A percentile compares a stretch with the other conserved stretches of the same genome.
These are phyloP conservation scores for Chamaenerion angustifolium DNA, from an alignment of 345 rosid species.

Conservation along the genomic window DNA sequence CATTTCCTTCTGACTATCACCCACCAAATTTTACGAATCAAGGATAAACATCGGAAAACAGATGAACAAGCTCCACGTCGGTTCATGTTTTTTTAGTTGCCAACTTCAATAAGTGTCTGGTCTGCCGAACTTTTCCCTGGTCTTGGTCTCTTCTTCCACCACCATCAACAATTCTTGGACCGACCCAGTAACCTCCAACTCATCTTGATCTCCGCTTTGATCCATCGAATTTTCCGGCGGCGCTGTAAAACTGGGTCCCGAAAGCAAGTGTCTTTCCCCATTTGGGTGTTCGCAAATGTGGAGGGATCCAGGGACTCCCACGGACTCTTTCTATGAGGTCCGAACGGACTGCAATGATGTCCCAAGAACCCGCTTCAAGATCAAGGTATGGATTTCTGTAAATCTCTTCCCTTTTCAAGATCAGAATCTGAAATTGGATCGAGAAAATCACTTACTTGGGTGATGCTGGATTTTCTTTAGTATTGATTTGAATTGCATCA, in stretches of 20 bases:
- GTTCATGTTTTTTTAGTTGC: not conserved
- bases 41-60: too few species aligned
- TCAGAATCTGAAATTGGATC: too few species aligned
- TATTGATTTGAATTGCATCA: too few species aligned
- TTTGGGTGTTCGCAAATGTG: conserved; percentile 38
- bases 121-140: not conserved
- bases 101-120: not conserved
- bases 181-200: not conserved
- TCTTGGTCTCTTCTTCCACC: not conserved
- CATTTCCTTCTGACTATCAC: too few species aligned
- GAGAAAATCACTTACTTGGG: too few species aligned
- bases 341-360: conserved; percentile 90
- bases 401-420: too few species aligned
- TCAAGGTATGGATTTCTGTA: conserved; percentile 38
- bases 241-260: not conserved
- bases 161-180: conserved; percentile 4
- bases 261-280: not conserved
- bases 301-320: conserved; percentile 49
- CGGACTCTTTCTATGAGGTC: conserved; percentile 86
- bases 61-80: too few species aligned
- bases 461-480: too few species aligned
- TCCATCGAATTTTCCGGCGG: not conserved
- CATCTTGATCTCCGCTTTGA: not conserved
- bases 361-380: conserved; percentile 77
- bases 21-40: too few species aligned